Conservation (phyloP, 176 grass and related monocot species). For the Hyparrhenia diplandra region DNA sequence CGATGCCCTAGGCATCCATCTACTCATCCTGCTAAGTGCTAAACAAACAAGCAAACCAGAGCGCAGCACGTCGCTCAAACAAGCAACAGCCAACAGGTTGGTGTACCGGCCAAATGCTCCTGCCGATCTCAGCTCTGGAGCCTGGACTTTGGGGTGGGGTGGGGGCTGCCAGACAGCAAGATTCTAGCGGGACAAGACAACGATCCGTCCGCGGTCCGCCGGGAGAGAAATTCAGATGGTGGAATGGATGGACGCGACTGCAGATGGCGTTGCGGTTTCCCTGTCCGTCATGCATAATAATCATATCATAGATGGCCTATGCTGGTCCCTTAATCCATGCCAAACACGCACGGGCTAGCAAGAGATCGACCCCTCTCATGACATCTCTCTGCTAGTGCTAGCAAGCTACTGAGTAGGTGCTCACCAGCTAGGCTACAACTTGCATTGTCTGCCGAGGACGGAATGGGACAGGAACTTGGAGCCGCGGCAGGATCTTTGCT, state of each 20-base stretch:
- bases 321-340: no score
- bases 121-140: no score
- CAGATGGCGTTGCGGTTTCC: neutral
- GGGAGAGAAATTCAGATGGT: neutral
- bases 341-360: no score
- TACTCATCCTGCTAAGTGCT: neutral
- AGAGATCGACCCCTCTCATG: neutral
- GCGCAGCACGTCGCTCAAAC: no score
- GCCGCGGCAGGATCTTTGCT: neutral
- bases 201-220: neutral
- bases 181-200: constrained; percentile 18
- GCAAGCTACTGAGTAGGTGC: neutral
- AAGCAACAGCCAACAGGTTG: no score
- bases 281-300: neutral
- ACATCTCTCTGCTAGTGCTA: neutral
- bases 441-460: neutral
- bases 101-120: constrained; percentile 25
- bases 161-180: constrained; percentile 11
- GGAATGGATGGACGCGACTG: no score
- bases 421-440: neutral
- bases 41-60: neutral
- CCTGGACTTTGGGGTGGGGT: neutral
- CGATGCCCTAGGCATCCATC: neutral
- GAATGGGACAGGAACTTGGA: neutral
- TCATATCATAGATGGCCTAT: neutral